Evolutionary conservation across 2,329 filamentous ascomycete species (phyloP), one percentile per base, ranked within the genome.

Genomic region (Fusarium illudens): DNA sequence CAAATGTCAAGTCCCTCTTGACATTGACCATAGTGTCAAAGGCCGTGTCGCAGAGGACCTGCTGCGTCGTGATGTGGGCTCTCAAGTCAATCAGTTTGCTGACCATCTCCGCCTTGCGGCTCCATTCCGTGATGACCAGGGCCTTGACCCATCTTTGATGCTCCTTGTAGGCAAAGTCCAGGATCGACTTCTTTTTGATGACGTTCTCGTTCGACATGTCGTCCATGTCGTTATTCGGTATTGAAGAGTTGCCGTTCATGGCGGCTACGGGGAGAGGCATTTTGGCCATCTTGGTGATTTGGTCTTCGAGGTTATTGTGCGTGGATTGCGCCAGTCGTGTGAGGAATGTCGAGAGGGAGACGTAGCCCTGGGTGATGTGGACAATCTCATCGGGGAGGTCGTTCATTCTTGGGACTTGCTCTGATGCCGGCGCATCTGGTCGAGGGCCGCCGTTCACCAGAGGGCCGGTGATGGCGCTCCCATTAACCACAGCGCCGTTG

Each of bases 81-180:
- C 92, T 92, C 68, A 99, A 81, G 75, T 98, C 94, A 69, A 98
- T 96, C 64, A 98, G 85, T 78, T 91, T 93, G 81, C 91, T 92
- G 71, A 98, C 92, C 71, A 92, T 89, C 36, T 89, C 85, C 32
- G 91, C 89, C 77, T 92, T 90, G 74, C 92, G 87, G 76, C 92
- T 92, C 96, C 96, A 99, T 79, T 96, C 91, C 2, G 92, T 89
- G 48, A 99, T 90, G 20, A 99, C 93, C 19, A 97, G 84, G 8
- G 94, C 87, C 81, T 99, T 98, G 77, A 97, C 93, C 84, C 96
- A 98, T 81, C 93, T 93, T 29, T 90, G 89, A 75, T 97, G 90
- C 74, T 91, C 88, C 20, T 89, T 87, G 76, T 95, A 90, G 9
- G 92, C 89, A 80, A 96, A 97, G 42, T 92, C 88, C 62, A 97